Evolutionary conservation across 805 yeast genomes (phyloP).

Genomic region (Tetrapisispora arboricola): DNA sequence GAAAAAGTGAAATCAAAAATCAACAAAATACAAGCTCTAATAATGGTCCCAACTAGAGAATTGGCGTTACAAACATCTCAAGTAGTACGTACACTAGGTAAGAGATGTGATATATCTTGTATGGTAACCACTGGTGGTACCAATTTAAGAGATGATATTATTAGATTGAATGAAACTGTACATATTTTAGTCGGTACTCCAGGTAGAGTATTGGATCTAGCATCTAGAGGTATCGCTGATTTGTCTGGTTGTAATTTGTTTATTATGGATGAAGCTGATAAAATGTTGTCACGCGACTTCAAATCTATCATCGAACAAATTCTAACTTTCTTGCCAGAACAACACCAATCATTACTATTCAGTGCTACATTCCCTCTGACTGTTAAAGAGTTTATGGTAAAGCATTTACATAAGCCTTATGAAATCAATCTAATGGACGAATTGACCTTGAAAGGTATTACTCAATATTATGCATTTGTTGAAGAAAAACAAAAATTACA

Average conservation of each 20-base stretch:
- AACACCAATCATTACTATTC: slow-evolving; percentile 76
- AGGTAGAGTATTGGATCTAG: slow-evolving; percentile 92
- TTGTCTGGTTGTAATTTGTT: slow-evolving; percentile 77
- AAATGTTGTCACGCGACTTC: slow-evolving; percentile 87
- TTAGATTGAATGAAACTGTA: slow-evolving; percentile 86
- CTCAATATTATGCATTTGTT: slow-evolving; percentile 96
- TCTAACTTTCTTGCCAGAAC: slow-evolving; percentile 65
- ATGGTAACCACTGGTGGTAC: slow-evolving; percentile 99
- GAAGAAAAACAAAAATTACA: slow-evolving; percentile 94
- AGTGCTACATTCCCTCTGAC: slow-evolving; percentile 95
- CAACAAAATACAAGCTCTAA: slow-evolving; percentile 80
- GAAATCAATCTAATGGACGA: slow-evolving; percentile 98
- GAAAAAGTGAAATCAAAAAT: slow-evolving; percentile 80
- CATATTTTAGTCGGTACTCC: slow-evolving; percentile 96
- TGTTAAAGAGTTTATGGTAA: slow-evolving; percentile 86
- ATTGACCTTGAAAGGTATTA: slow-evolving; percentile 88
- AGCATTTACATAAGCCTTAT: slow-evolving; percentile 81
- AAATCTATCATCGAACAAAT: slow-evolving; percentile 80
- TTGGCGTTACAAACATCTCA: slow-evolving; percentile 95
- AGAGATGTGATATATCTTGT: slow-evolving; percentile 82
- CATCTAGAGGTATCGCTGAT: slow-evolving; percentile 79
- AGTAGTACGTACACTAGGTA: slow-evolving; percentile 91
- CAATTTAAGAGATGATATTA: slow-evolving; percentile 81
- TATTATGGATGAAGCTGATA: slow-evolving; percentile 98
- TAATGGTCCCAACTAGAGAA: slow-evolving; percentile 95